Conservation (phyloP, 2,329 filamentous ascomycete genomes). For the Monosporascus sp. region DNA sequence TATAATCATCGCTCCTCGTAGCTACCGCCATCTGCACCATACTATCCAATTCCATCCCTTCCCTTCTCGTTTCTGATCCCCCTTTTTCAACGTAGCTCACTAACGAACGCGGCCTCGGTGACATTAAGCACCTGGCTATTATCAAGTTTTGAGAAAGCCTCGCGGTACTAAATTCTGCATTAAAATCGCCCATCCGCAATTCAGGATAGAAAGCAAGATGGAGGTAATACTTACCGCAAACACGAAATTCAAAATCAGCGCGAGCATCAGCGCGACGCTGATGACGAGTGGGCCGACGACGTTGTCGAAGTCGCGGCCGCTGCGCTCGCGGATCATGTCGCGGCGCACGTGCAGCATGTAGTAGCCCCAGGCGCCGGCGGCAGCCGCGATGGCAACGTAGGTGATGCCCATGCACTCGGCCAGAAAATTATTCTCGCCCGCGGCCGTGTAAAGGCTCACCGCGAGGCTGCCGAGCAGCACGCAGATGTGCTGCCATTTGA, state of each 20-base stretch:
- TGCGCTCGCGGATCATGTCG: conserved; percentile 76
- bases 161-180: conserved; percentile 28
- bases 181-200: conserved; percentile 22
- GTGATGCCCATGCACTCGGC: conserved; percentile 75
- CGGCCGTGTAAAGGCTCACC: conserved; percentile 83
- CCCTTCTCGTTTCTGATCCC: too few species aligned
- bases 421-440: conserved; percentile 65
- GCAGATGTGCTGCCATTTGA: conserved; percentile 97
- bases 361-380: conserved; percentile 85
- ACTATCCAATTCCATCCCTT: too few species aligned
- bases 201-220: background rate
- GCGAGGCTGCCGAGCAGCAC: conserved; percentile 81
- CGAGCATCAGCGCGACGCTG: conserved; percentile 70
- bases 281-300: conserved; percentile 79
- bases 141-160: conserved; percentile 20
- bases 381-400: conserved; percentile 77
- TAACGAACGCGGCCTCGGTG: conserved; percentile 16
- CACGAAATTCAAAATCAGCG: conserved; percentile 80
- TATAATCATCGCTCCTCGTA: too few species aligned
- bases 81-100: conserved; percentile 12
- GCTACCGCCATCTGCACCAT: too few species aligned
- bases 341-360: conserved; percentile 71
- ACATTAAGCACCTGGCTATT: conserved; percentile 11
- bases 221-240: conserved; percentile 61
- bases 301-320: conserved; percentile 91